Percentiles rank a stretch among this genome's conserved stretches.
Conservation (phyloP, 2,329 filamentous ascomycete species). For the Plectosphaerella plurivora region DNA sequence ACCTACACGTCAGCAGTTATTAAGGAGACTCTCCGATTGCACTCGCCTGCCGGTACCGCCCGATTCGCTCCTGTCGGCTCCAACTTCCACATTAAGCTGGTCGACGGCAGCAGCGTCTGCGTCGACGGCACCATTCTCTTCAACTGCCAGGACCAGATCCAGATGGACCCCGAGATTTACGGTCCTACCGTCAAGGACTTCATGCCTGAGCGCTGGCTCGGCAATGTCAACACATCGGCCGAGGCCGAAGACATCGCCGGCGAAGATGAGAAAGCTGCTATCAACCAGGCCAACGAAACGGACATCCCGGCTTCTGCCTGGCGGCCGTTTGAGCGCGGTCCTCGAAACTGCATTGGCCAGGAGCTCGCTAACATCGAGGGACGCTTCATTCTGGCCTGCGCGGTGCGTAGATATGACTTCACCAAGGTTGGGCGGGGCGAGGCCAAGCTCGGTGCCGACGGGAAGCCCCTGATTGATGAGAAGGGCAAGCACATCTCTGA, state of each 20-base stretch:
- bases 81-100: constrained; percentile 21
- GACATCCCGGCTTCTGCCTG: constrained; percentile 33
- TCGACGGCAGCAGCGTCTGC: constrained; percentile 19
- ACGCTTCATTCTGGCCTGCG: constrained; percentile 37
- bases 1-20: constrained; percentile 29
- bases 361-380: constrained; percentile 51
- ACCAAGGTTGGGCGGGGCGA: constrained; percentile 12
- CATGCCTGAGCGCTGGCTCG: constrained; percentile 34
- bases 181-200: constrained; percentile 29
- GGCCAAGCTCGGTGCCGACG: constrained; percentile 8
- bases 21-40: constrained; percentile 29
- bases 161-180: constrained; percentile 27
- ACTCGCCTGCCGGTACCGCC: constrained; percentile 26
- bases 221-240: constrained; percentile 19
- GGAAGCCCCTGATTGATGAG: constrained; percentile 9
- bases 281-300: constrained; percentile 1
- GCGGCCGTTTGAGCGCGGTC: constrained; percentile 49
- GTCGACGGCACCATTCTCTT: constrained; percentile 30
- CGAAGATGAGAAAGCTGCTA: constrained; percentile 5
- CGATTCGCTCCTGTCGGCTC: constrained; percentile 19
- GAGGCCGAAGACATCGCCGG: constrained; percentile 7
- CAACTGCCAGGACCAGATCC: constrained; percentile 25
- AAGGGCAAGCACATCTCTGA: constrained; percentile 10
- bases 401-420: constrained; percentile 13
- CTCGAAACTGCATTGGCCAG: constrained; percentile 51